phyloP scores from a whole-genome alignment of 805 yeast species.

The Myxozyma neotropica region DNA sequence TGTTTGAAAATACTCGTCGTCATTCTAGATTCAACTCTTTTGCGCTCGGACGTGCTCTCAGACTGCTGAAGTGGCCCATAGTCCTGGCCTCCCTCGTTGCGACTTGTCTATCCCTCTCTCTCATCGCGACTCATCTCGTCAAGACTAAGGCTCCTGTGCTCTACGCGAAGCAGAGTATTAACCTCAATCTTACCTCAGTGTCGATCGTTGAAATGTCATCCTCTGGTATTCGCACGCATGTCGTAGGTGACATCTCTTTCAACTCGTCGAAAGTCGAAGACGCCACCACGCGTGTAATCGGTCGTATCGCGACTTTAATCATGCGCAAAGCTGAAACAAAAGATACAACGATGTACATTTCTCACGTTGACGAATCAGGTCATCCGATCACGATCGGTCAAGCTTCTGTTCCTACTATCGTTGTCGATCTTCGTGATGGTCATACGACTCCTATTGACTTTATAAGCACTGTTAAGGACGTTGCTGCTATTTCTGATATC shows the following conservation, averaged over 20 bases:
- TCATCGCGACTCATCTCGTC: slow-evolving; percentile 12
- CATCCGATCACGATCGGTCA: slow-evolving; percentile 17
- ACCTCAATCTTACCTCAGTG: slow-evolving; percentile 24
- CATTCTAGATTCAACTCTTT: background rate
- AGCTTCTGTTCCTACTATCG: slow-evolving; percentile 32
- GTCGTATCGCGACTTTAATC: slow-evolving; percentile 29
- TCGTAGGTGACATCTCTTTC: slow-evolving; percentile 29
- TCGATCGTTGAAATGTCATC: slow-evolving; percentile 21
- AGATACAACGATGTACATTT: slow-evolving; percentile 21
- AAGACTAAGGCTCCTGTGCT: slow-evolving; percentile 16
- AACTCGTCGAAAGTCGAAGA: slow-evolving; percentile 29
- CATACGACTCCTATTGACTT: slow-evolving; percentile 31
- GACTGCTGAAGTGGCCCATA: slow-evolving; percentile 18
- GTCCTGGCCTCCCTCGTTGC: slow-evolving; percentile 6
- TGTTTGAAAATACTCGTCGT: background rate
- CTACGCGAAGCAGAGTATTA: slow-evolving; percentile 29
- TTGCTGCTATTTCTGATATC: slow-evolving; percentile 26
- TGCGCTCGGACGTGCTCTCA: slow-evolving; percentile 8
- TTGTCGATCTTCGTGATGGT: slow-evolving; percentile 30
- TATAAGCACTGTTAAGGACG: slow-evolving; percentile 26
- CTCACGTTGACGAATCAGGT: slow-evolving; percentile 22
- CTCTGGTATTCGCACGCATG: slow-evolving; percentile 21
- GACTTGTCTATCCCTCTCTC: slow-evolving; percentile 3
- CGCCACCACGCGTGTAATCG: slow-evolving; percentile 19
- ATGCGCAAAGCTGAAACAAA: slow-evolving; percentile 31